These are phyloP conservation scores for Yamadazyma blattariae DNA, from an alignment of 1,139 yeast genomes.

Conservation along the genomic window DNA sequence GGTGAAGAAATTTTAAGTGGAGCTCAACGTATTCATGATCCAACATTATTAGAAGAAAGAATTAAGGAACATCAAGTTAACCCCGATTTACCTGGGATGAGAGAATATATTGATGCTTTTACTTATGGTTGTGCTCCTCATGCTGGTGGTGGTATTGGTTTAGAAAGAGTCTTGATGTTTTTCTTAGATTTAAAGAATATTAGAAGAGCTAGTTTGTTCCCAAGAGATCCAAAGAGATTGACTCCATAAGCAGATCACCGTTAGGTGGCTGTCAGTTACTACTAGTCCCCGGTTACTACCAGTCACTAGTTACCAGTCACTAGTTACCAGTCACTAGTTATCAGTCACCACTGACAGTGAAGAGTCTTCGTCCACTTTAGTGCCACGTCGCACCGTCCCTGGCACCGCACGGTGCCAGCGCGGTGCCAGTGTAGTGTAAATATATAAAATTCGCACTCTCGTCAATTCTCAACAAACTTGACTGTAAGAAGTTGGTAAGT, in stretches of 20 bases:
- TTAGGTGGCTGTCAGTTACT: too few species aligned
- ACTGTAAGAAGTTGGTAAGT: too few species aligned
- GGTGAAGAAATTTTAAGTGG: slow-evolving; percentile 99
- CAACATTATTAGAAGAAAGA: slow-evolving; percentile 76
- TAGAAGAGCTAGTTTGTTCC: slow-evolving; percentile 96
- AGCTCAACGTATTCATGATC: slow-evolving; percentile 98
- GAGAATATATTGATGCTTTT: slow-evolving; percentile 91
- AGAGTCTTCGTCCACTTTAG: too few species aligned
- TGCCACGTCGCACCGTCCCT: too few species aligned
- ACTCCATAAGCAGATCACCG: slow-evolving; percentile 80
- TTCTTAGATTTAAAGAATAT: slow-evolving; percentile 94
- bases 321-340: too few species aligned
- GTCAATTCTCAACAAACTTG: too few species aligned
- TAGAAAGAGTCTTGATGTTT: slow-evolving; percentile 98
- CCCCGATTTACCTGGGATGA: slow-evolving; percentile 75
- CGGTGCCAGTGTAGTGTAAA: too few species aligned
- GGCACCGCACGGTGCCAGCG: too few species aligned
- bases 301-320: too few species aligned
- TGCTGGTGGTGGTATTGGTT: slow-evolving; percentile 99
- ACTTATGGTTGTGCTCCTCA: slow-evolving; percentile 96
- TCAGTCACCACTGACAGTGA: too few species aligned
- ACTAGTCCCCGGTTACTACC: too few species aligned
- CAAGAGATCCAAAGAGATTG: slow-evolving; percentile 95
- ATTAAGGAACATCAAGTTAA: slow-evolving; percentile 81
- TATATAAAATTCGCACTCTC: too few species aligned